Evolutionary conservation across 371 early-diverging fungal species (phyloP).

Genomic region (Mortierella sp.): DNA sequence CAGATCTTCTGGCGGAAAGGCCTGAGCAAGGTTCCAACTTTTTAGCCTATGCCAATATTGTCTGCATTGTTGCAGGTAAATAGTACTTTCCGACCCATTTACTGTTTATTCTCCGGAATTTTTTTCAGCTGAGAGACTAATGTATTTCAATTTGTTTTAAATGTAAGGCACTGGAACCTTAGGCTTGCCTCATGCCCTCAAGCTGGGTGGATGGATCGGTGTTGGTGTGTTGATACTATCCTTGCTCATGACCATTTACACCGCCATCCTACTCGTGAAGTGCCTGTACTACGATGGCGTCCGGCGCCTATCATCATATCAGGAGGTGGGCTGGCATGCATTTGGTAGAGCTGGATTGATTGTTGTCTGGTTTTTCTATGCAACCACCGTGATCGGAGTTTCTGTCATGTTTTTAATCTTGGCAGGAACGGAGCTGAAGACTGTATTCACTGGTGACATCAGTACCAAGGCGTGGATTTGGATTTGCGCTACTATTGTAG

Average conservation of each 20-base stretch:
- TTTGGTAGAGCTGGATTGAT: slow-evolving; percentile 53
- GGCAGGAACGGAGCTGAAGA: slow-evolving; percentile 63
- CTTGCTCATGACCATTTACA: slow-evolving; percentile 78
- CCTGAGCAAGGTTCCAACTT: not conserved
- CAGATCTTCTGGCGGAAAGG: not conserved
- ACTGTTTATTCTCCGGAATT: not conserved
- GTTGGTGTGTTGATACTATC: slow-evolving; percentile 77
- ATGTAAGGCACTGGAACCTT: slow-evolving; percentile 73
- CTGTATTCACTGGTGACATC: slow-evolving; percentile 18
- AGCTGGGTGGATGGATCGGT: slow-evolving; percentile 87
- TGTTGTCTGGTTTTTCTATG: slow-evolving; percentile 64
- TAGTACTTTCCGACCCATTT: not conserved
- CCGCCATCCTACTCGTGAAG: slow-evolving; percentile 76
- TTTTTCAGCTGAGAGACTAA: not conserved
- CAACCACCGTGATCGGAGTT: slow-evolving; percentile 66
- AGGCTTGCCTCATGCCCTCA: slow-evolving; percentile 88
- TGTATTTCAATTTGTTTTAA: not conserved
- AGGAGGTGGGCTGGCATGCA: slow-evolving; percentile 57
- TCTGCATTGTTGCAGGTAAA: not conserved
- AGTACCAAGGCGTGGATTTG: slow-evolving; percentile 63
- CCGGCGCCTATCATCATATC: slow-evolving; percentile 49
- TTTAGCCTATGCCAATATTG: not conserved
- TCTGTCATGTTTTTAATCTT: slow-evolving; percentile 70
- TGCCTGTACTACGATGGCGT: slow-evolving; percentile 76
- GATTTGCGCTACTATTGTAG: slow-evolving; percentile 59